Conservation (phyloP, 1,284 basidiomycete genomes). For the Trichosporon sp. region DNA sequence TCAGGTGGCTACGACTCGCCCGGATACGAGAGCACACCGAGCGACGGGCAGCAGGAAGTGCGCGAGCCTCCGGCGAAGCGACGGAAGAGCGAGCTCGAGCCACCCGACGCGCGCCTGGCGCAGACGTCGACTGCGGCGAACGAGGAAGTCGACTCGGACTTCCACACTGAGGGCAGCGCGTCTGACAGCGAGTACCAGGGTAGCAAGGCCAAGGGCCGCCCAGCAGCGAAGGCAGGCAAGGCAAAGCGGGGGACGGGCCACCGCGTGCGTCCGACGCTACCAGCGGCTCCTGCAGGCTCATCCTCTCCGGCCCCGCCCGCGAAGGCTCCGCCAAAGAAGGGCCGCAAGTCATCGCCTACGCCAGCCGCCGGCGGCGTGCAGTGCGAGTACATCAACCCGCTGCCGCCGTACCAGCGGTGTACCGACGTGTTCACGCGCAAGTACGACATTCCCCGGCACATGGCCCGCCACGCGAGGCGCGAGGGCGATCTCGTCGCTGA, state of each 20-base stretch:
- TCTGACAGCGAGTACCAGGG: constrained; percentile 39
- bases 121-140: constrained; percentile 7
- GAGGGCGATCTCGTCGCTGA: constrained; percentile 54
- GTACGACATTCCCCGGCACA: constrained; percentile 55
- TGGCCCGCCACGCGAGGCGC: constrained; percentile 52
- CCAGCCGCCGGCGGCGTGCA: constrained; percentile 45
- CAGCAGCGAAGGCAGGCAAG: constrained; percentile 26
- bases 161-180: constrained; percentile 31
- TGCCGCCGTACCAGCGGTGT: constrained; percentile 54
- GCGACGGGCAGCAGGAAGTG: constrained; percentile 23
- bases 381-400: constrained; percentile 53
- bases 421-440: constrained; percentile 53
- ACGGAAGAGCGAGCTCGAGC: constrained; percentile 39
- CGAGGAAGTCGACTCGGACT: constrained; percentile 27
- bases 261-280: constrained; percentile 28
- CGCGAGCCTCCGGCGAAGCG: constrained; percentile 45
- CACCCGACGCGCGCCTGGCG: constrained; percentile 23
- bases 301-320: constrained; percentile 1
- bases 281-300: constrained; percentile 3
- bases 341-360: constrained; percentile 16
- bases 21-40: constrained; percentile 33
- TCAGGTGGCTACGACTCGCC: constrained; percentile 27
- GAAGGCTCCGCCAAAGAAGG: constrained; percentile 22
- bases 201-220: constrained; percentile 22
- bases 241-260: constrained; percentile 4